Percentiles rank a stretch among this genome's conserved stretches.
These are phyloP conservation scores for Dentipellis fragilis DNA, from an alignment of 768 basidiomycete species.

Conservation along the genomic window DNA sequence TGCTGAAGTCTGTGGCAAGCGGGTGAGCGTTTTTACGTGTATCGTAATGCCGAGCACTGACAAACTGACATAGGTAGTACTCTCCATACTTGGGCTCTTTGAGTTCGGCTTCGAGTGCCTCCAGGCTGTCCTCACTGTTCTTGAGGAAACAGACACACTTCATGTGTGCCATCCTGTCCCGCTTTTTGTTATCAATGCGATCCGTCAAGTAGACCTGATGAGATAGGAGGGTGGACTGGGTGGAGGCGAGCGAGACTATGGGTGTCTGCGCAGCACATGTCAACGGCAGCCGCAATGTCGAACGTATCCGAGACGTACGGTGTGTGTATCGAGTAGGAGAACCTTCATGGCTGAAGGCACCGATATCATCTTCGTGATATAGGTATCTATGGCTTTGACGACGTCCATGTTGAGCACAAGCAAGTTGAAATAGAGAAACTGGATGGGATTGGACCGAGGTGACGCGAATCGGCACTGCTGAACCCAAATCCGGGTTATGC, in stretches of 20 bases:
- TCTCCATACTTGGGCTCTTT: slow-evolving; percentile 90
- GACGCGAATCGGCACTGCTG: too few relatives aligned
- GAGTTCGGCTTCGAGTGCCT: slow-evolving; percentile 75
- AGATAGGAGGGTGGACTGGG: slow-evolving; percentile 85
- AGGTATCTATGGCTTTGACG: slow-evolving; percentile 89
- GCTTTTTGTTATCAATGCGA: slow-evolving; percentile 87
- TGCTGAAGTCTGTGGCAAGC: slow-evolving; percentile 76
- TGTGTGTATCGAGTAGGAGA: slow-evolving; percentile 87
- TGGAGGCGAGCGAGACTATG: slow-evolving; percentile 88
- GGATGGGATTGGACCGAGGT: too few relatives aligned
- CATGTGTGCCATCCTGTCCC: slow-evolving; percentile 92
- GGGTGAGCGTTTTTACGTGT: slow-evolving; percentile 1
- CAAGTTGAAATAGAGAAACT: too few relatives aligned
- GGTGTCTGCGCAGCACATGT: slow-evolving; percentile 52
- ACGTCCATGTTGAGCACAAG: slow-evolving; percentile 63
- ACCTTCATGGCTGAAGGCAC: slow-evolving; percentile 91
- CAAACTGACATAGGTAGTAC: slow-evolving; percentile 98
- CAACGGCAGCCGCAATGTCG: not conserved
- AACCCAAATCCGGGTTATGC: not conserved
- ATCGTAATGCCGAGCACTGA: slow-evolving; percentile 32
- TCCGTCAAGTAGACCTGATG: slow-evolving; percentile 98
- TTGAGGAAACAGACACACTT: slow-evolving; percentile 95
- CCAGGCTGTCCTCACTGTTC: slow-evolving; percentile 71
- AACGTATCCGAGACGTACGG: slow-evolving; percentile 40
- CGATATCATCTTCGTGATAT: slow-evolving; percentile 82